Evolutionary conservation across 108 stramenopile genomes (phyloP), one percentile per base, ranked within the genome.

Genomic region (Cyclotella baltica): DNA sequence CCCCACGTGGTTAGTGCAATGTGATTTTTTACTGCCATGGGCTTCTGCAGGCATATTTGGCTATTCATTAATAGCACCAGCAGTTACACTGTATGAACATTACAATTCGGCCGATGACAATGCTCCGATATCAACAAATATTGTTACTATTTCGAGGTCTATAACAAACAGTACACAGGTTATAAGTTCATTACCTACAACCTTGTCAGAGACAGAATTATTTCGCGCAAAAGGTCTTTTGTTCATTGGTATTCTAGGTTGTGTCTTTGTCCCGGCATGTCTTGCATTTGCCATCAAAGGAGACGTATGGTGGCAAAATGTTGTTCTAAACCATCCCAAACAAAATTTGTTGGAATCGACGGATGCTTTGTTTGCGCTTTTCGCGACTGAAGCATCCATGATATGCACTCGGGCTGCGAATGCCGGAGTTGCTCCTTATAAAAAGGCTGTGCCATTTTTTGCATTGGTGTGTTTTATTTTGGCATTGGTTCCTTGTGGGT

Each of bases 341-440:
- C 76, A 83, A 66, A 48, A 20, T n/a, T 23, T 73, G n/a, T 76
- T 83, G 18, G 82, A 83, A 73, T 76, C 74, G 15, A 64, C 74
- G 10, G 76, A 76, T 22, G 59, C 76, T 22, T 37, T 83, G 19
- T 83, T 83, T 71, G 82, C 76, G 15, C 30, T 78, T 11, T 78
- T 56, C 56, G 67, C 74, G n/a, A 78, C 71, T 20, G 76, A 83
- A 55, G 82, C 82, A 33, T 70, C 67, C 0, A 83, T 83, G 82
- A 27, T 83, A n/a, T 43, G 74, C 13, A 68, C 69, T 38, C 66
- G 82, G 8, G 76, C 53, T 18, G 76, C 68, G 36, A 83, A 78
- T 30, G 61, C 37, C 0, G 82, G 82, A 8, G 76, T 72, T 11
- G 82, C 82, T 36, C 68, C 67, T n/a, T 83, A 50, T 65, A 37